Base-by-base conservation (phyloP, 495 filamentous ascomycete species). In the Aspergillus campestris region DNA sequence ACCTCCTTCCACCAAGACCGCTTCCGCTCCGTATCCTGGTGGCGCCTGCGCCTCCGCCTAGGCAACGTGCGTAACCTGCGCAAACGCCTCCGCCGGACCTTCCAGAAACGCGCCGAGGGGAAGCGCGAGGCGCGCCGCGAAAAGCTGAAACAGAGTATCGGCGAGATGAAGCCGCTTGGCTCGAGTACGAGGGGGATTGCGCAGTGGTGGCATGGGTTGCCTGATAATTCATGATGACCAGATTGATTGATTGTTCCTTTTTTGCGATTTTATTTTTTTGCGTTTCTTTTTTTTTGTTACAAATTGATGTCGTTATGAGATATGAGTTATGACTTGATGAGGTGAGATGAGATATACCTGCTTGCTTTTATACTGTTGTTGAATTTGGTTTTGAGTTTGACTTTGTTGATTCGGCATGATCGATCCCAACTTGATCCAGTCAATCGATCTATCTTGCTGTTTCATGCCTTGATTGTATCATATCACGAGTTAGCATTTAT, bases 81-180 rank as follows among this genome's bases (percentile, higher is more conserved):
- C 14, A 71, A 71, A 32, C 72, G 72, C 30, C 57, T 84, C 31
- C 70, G 77, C 32, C 73, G 78, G 45, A 53, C 77, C 42, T 81
- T 79, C 50, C 79, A 83, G 58, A 63, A 69, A 52, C 72, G 78
- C 35, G 73, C 79, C 24, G 71, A 77, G 45, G 58, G 59, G 24
- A 72, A 63, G 49, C 65, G 64, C 38, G 85, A 87, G 63, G 81
- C 77, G 50, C 67, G 81, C 44, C 75, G 80, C 38, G 72, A 82
- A 43, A 73, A 67, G 50, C 69, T 94, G 42, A 77, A 84, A 55
- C 71, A 76, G 45, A 84, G 74, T 51, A 94, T 94, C 56, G 73
- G 75, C 3, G 56, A 55, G 24, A 61, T 61, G 10, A 48, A 67
- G 3, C 52, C 63, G 38, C 56, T 67, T 43, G 57, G 55, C 15